Evolutionary conservation across 2,329 filamentous ascomycete species (phyloP).

Genomic region (Monosporascus sp.): DNA sequence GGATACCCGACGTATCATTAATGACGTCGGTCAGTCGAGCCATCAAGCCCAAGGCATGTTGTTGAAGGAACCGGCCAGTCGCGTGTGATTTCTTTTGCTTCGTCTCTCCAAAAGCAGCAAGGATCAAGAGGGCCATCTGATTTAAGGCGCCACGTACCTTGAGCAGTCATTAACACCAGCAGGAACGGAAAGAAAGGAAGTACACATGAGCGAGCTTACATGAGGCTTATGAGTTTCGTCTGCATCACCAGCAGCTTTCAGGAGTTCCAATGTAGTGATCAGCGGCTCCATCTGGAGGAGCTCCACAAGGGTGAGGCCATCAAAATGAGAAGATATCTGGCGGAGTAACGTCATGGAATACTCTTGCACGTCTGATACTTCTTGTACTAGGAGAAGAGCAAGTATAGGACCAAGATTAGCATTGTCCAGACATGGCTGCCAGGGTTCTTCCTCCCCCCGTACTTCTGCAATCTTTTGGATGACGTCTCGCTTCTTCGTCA

Average conservation of each 20-base stretch:
- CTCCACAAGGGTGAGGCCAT: constrained; percentile 58
- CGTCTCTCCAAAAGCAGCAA: constrained; percentile 34
- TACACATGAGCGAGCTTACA: constrained; percentile 39
- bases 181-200: neutral
- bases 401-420: constrained; percentile 55
- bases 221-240: constrained; percentile 50
- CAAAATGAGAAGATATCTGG: constrained; percentile 66
- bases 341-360: constrained; percentile 65
- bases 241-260: constrained; percentile 72
- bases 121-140: constrained; percentile 39
- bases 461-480: constrained; percentile 78
- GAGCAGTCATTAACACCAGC: constrained; percentile 19
- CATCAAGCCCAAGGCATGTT: constrained; percentile 82
- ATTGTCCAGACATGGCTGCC: constrained; percentile 49
- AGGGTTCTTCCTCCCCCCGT: constrained; percentile 63
- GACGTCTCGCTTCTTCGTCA: constrained; percentile 71
- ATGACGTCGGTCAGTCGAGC: constrained; percentile 74
- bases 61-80: constrained; percentile 72
- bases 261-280: constrained; percentile 70
- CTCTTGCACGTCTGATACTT: constrained; percentile 52
- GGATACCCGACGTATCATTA: constrained; percentile 57
- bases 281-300: constrained; percentile 73
- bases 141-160: constrained; percentile 45
- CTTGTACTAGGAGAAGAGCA: constrained; percentile 55
- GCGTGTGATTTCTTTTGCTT: constrained; percentile 50